Percentiles rank a stretch among this genome's conserved stretches.
phyloP scores from a whole-genome alignment of 805 yeast species.

The Saturnispora zaruensis region DNA sequence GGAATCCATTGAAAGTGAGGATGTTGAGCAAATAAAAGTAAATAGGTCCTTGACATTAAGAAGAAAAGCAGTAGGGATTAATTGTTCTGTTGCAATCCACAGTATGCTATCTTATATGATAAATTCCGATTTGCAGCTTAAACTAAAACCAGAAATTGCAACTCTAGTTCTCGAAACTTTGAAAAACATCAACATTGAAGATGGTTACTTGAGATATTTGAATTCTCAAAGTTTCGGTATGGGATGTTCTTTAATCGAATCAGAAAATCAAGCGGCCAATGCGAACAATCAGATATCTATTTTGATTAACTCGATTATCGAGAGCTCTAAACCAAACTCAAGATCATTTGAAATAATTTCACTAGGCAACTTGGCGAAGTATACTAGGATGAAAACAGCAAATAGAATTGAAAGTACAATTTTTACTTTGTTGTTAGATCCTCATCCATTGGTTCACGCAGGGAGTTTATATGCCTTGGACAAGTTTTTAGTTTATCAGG shows the following conservation, averaged over 20 bases:
- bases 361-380: conserved; percentile 27
- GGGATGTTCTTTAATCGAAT: conserved; percentile 21
- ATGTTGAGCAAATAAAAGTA: conserved; percentile 9
- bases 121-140: conserved; percentile 9
- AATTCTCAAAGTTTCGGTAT: conserved; percentile 29
- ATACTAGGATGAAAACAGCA: conserved; percentile 27
- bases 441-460: conserved; percentile 76
- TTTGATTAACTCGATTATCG: conserved; percentile 58
- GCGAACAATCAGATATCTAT: conserved; percentile 37
- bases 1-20: conserved; percentile 12
- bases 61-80: conserved; percentile 46
- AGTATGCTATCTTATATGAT: conserved; percentile 33
- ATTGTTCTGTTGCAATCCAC: conserved; percentile 56
- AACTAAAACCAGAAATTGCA: conserved; percentile 18
- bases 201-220: conserved; percentile 18
- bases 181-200: conserved; percentile 19
- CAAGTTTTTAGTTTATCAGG: conserved; percentile 35
- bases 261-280: conserved; percentile 16
- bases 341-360: conserved; percentile 52
- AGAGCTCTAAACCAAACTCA: conserved; percentile 51
- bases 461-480: conserved; percentile 59
- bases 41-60: conserved; percentile 17
- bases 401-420: conserved; percentile 47
- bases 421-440: conserved; percentile 58
- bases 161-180: conserved; percentile 24